Percentiles rank a stretch among this genome's conserved stretches.
Evolutionary conservation across 345 rosid species (phyloP).

Genomic region (Bretschneidera sinensis): DNA sequence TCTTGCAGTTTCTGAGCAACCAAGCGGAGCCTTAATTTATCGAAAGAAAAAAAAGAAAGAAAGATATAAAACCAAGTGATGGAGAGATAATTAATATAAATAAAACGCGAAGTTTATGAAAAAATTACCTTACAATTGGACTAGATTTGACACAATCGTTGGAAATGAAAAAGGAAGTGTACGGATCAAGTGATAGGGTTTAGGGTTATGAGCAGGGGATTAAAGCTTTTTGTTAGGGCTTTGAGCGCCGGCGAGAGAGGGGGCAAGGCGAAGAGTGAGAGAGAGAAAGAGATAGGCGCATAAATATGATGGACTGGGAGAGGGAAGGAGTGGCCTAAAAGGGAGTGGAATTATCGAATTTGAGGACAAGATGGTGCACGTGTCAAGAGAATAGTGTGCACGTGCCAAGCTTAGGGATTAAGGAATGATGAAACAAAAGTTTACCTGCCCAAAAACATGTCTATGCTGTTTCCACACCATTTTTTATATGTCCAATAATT

Average conservation of each 20-base stretch:
- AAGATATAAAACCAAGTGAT: not conserved
- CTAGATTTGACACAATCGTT: not conserved
- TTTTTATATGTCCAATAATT: too few species aligned
- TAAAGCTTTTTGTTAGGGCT: not conserved
- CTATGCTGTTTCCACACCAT: too few species aligned
- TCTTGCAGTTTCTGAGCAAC: not conserved
- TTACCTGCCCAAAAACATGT: too few species aligned
- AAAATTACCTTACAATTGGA: constrained; percentile 15
- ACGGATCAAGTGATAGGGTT: not conserved
- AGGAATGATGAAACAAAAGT: too few species aligned
- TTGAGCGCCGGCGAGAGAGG: constrained; percentile 37
- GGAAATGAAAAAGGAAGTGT: not conserved
- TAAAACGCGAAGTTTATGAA: not conserved
- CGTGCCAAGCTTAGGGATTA: constrained; percentile 30
- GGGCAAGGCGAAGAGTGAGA: not conserved
- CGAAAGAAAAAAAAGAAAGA: not conserved
- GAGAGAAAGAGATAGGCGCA: constrained; percentile 20
- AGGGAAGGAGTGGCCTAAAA: constrained; percentile 18
- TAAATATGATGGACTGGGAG: constrained; percentile 12
- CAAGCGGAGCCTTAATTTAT: not conserved
- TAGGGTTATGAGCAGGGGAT: too few species aligned
- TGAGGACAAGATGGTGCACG: constrained; percentile 24
- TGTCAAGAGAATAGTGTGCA: constrained; percentile 25
- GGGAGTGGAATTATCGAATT: constrained; percentile 28
- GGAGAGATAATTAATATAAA: not conserved